Base-by-base conservation (phyloP, 1,139 yeast species). In the Groenewaldozyma auringiensis region DNA sequence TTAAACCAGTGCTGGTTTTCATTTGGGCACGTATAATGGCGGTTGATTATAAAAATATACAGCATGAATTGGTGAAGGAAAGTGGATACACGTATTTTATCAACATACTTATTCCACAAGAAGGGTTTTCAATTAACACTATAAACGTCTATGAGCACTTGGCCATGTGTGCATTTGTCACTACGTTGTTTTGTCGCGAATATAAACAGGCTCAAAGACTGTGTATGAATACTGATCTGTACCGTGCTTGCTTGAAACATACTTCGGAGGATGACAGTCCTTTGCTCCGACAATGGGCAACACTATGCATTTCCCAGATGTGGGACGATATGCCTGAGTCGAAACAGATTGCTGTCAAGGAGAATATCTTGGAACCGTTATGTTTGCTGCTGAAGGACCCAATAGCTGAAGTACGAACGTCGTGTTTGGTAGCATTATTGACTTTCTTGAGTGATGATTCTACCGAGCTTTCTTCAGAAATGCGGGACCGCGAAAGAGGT, bases 21-120 rank as follows among this genome's bases (percentile, higher is more conserved):
- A 92, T 92, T 48, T 92, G 99, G 99, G 96, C 97, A 0, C 72
- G 98, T 54, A 87, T 92, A 21, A 86, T 92, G 94, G 94, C 97
- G 2, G 94, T 92, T 20, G 97, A 92, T 63, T 83, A 83, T 60
- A 77, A 79, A 52, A 83, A 85, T 56, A 88, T 96, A 2, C 98
- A 94, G 61, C 88, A 83, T 53, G 99, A 92, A 59, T 72, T 92
- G 38, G 77, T 94, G 54, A 88, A 89, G 57, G 97, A 92, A 59
- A 84, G 83, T 58, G 96, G 96, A 0, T 92, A 81, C 64, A 80
- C 81, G 56, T 94, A 92, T 63, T 92, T 92, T 61, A 79, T 87
- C 46, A 78, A 81, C 51, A 86, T 92, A 57, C 68, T 92, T 36
- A 69, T 73, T 3, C 77, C 79, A 4, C 49, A 46, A 9, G 67